Evolutionary conservation across 306 rosid species (phyloP).

Genomic region (Trichosanthes cucumerina): DNA sequence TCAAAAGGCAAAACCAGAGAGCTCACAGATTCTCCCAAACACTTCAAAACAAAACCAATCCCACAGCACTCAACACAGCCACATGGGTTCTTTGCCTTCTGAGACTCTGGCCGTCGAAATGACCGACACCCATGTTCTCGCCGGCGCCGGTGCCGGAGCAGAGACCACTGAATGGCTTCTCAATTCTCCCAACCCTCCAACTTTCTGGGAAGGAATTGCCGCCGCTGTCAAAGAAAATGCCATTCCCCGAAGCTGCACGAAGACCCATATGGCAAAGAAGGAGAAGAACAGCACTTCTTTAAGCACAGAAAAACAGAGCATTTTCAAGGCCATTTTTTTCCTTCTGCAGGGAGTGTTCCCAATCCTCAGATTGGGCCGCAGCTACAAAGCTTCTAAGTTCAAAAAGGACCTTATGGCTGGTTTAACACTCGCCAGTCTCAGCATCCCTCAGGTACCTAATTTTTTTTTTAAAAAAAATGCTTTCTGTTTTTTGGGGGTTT

Average conservation of each 20-base stretch:
- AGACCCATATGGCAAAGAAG: not conserved
- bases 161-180: conserved; percentile 7
- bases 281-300: not conserved
- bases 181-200: conserved; percentile 13
- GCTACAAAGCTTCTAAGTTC: conserved; percentile 49
- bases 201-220: conserved; percentile 18
- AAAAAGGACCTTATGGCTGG: conserved; percentile 70
- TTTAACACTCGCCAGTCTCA: conserved; percentile 77
- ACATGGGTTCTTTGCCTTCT: conserved; percentile 9
- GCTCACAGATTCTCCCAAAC: not conserved
- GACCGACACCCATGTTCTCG: not conserved
- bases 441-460: conserved; percentile 88
- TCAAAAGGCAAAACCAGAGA: not conserved
- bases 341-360: conserved; percentile 44
- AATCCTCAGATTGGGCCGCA: conserved; percentile 50
- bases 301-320: conserved; percentile 7
- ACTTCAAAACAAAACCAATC: not conserved
- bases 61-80: not conserved
- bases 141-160: not conserved
- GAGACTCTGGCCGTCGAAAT: not conserved
- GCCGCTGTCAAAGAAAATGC: conserved; percentile 24
- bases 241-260: conserved; percentile 17
- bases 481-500: not conserved
- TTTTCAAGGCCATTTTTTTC: conserved; percentile 11
- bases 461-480: too few relatives aligned